Percentiles rank a stretch among this genome's conserved stretches.
Conservation (phyloP, 2,329 filamentous ascomycete species). For the Claviceps humidiphila region DNA sequence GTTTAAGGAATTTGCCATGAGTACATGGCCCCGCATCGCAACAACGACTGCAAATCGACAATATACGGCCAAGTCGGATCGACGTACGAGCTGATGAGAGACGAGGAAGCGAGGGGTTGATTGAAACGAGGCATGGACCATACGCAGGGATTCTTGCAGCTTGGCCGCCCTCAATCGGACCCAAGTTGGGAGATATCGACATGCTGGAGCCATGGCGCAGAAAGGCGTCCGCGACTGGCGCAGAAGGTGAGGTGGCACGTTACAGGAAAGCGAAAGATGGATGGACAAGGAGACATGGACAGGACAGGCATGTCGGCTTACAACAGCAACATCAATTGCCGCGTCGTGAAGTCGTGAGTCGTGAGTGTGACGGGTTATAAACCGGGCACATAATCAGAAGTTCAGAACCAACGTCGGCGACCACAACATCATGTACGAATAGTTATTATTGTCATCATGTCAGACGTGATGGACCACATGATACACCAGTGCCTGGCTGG, state of each 20-base stretch:
- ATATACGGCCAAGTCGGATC: neutral
- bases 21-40: too few relatives aligned
- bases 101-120: neutral
- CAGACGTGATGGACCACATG: neutral
- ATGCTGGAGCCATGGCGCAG: conserved; percentile 1
- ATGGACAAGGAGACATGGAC: neutral
- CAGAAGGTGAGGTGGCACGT: neutral
- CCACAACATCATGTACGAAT: too few relatives aligned
- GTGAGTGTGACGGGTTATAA: neutral
- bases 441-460: too few relatives aligned
- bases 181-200: neutral
- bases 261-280: neutral
- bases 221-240: neutral
- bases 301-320: neutral
- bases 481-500: too few relatives aligned
- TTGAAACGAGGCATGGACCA: neutral
- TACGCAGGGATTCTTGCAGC: neutral
- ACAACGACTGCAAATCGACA: neutral
- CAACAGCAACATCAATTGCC: neutral
- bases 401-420: too few relatives aligned
- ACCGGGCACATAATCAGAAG: too few relatives aligned
- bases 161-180: neutral
- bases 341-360: neutral
- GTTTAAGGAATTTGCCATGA: too few relatives aligned
- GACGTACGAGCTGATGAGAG: neutral